Conservation (phyloP, 208 protist species). For the Wallacemonas rigidus region DNA sequence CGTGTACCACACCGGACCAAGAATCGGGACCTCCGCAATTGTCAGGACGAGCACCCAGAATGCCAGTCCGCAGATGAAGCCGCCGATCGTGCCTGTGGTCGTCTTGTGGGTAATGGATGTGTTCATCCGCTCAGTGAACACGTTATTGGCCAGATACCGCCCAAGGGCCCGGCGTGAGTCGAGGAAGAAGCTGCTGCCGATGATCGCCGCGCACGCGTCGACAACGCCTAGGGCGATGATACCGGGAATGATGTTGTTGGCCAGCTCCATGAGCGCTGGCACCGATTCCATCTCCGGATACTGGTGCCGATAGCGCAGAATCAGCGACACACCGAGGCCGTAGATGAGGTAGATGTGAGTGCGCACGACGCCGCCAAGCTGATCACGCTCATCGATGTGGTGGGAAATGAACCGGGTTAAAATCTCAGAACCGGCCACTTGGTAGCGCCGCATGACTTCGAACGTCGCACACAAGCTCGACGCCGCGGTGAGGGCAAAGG, state of each 20-base stretch:
- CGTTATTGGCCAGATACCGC: constrained; percentile 68
- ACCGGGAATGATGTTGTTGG: constrained; percentile 83
- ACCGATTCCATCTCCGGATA: constrained; percentile 23
- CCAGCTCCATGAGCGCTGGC: constrained; percentile 64
- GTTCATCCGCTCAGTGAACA: constrained; percentile 84
- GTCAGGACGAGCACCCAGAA: constrained; percentile 76
- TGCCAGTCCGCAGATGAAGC: constrained; percentile 63
- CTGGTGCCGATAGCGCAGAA: constrained; percentile 70
- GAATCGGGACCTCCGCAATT: constrained; percentile 53
- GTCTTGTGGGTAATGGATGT: constrained; percentile 89
- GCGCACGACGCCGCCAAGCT: constrained; percentile 63
- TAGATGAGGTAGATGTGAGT: constrained; percentile 91
- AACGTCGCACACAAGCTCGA: constrained; percentile 52
- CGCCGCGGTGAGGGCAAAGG: constrained; percentile 72
- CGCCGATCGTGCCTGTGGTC: constrained; percentile 78
- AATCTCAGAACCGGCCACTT: constrained; percentile 56
- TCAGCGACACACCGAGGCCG: constrained; percentile 68
- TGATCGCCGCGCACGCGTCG: constrained; percentile 81
- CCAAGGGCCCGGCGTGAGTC: constrained; percentile 64
- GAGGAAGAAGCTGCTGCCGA: constrained; percentile 78
- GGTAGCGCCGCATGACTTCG: constrained; percentile 68
- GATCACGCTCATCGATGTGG: constrained; percentile 83
- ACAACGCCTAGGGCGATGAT: constrained; percentile 84
- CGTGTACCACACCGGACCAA: constrained; percentile 43
- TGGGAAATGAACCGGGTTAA: constrained; percentile 55